These are phyloP conservation scores for Fomitopsis betulina DNA, from an alignment of 1,284 basidiomycete genomes.

Conservation along the genomic window DNA sequence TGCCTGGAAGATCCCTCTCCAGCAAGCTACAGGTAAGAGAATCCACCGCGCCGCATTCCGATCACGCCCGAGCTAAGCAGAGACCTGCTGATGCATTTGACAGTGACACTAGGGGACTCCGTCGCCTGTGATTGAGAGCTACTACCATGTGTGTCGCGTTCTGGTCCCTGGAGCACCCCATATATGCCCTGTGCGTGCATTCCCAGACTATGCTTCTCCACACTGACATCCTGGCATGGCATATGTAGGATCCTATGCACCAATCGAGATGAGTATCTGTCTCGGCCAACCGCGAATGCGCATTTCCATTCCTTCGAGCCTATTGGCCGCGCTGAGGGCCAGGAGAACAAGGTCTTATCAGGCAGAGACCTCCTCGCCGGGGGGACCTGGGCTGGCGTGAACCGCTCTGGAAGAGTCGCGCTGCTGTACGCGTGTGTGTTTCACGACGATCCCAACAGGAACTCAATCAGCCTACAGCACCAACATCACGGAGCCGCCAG, in stretches of 20 bases:
- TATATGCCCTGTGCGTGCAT: constrained; percentile 68
- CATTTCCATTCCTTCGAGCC: constrained; percentile 50
- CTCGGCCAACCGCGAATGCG: constrained; percentile 60
- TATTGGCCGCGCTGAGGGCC: constrained; percentile 11
- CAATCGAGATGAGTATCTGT: constrained; percentile 73
- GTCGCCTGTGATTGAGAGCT: neutral
- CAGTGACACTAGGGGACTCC: neutral
- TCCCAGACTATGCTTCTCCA: constrained; percentile 4
- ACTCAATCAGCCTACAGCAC: constrained; percentile 43
- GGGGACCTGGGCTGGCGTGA: constrained; percentile 77
- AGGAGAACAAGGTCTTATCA: constrained; percentile 49
- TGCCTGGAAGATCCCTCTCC: neutral
- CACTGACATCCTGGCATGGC: constrained; percentile 6
- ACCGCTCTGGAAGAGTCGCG: constrained; percentile 56
- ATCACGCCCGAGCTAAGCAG: neutral
- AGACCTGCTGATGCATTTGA: neutral
- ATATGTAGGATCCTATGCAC: constrained; percentile 59
- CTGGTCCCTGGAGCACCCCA: constrained; percentile 69
- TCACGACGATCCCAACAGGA: constrained; percentile 3
- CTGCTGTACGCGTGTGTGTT: constrained; percentile 49
- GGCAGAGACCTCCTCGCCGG: constrained; percentile 68
- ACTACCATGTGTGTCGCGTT: constrained; percentile 68
- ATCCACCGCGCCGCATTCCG: neutral
- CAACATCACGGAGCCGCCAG: constrained; percentile 68
- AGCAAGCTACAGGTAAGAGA: neutral